A percentile compares a stretch with the other conserved stretches of the same genome.
Conservation (phyloP, 139 green algal genomes). For the Tetradesmus obliquus region DNA sequence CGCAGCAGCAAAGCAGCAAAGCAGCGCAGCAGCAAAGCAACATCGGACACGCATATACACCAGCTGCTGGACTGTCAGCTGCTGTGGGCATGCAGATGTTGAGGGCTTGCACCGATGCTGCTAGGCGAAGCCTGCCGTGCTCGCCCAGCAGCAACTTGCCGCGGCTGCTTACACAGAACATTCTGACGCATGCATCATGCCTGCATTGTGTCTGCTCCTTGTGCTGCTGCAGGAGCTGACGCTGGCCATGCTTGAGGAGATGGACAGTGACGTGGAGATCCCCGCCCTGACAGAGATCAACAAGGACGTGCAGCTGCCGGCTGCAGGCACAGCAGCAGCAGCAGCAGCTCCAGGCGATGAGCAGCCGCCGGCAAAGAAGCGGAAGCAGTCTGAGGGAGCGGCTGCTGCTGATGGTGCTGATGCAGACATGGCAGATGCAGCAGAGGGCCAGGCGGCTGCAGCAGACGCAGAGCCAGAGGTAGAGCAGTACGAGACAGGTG, state of each 20-base stretch:
- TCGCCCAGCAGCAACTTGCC: too few species aligned
- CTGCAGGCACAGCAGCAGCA: conserved; percentile 4
- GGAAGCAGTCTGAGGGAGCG: neutral
- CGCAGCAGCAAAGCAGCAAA: neutral
- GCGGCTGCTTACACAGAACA: neutral
- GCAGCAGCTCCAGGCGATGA: conserved; percentile 21
- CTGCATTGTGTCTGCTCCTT: neutral
- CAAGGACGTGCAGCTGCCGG: neutral
- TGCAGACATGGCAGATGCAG: neutral
- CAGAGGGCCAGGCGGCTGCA: neutral
- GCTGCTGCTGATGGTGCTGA: neutral
- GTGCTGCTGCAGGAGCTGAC: conserved; percentile 7
- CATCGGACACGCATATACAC: too few species aligned
- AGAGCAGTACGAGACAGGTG: conserved; percentile 40
- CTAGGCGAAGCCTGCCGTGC: too few species aligned
- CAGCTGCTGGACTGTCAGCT: too few species aligned
- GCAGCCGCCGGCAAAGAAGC: conserved; percentile 27
- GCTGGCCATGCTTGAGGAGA: conserved; percentile 44
- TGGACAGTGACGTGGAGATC: conserved; percentile 25
- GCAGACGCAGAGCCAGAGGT: neutral
- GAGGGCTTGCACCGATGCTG: too few species aligned
- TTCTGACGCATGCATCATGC: conserved; percentile 10
- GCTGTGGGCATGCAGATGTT: too few species aligned
- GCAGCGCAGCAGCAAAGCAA: neutral
- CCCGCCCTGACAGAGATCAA: conserved; percentile 35